Evolutionary conservation across 139 green algal species (phyloP), one percentile per base, ranked within the genome.

Genomic region (Spirogloea muscicola): DNA sequence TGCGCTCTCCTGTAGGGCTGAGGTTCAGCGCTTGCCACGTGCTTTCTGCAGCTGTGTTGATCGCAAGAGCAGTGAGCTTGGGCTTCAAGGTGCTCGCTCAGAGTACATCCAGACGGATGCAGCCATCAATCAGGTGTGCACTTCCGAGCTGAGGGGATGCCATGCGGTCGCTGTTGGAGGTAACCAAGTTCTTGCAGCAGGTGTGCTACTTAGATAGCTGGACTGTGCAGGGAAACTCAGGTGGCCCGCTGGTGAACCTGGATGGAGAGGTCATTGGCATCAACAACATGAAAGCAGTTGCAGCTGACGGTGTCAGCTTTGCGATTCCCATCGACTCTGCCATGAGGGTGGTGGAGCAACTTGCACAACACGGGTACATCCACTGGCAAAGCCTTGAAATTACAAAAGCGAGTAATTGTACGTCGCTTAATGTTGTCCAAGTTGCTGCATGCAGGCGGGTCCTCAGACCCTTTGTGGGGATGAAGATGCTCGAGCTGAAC

Each of bases 31-130:
- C n/a, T n/a, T n/a, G n/a, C n/a, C n/a, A n/a, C n/a, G n/a, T n/a
- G n/a, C n/a, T n/a, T n/a, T n/a, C n/a, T n/a, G 38, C 41, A 80
- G 68, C 34, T 80, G 55, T 46, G 72, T 86, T 39, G 79, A 85
- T 4, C 79, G 80, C 40, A 85, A 86, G 55, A 72, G 76, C 60
- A 68, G 33, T 9, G 76, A 83, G 61, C 43, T 81, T 9, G 69
- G 76, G 7, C 36, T 81, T 21, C 58, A 25, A 40, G 69, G 76
- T 13, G 58, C 7, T 5, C 37, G 61, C 13, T 86, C 44, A 25
- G 82, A 86, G 39, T 87, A 86, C 69, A 81, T 87, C 9, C 82
- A 87, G 40, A 87, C 82, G 21, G 82, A 87, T 42, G 82, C 82
- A 9, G 80, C 80, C 46, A 85, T 85, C 52, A 85, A 85, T 40